Percentiles rank a stretch among this genome's conserved stretches.
Conservation (phyloP, 768 basidiomycete genomes). For the Melanogaster broomeanus region DNA sequence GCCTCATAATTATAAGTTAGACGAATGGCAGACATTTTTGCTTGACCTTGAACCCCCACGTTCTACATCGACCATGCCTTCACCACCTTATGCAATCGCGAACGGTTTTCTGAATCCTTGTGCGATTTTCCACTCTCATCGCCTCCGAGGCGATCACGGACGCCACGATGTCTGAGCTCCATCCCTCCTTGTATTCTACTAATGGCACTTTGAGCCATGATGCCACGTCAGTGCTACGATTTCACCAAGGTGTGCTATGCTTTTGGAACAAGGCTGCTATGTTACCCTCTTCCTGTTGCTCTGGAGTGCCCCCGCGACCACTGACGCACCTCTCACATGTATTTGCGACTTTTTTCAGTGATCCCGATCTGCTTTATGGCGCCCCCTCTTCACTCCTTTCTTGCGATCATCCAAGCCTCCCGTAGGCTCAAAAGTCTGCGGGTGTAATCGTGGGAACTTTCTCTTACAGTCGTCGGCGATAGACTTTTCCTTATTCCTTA, state of each 20-base stretch:
- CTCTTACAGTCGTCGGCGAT: too few species aligned
- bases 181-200: slow-evolving; percentile 26
- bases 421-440: background rate
- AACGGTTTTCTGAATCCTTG: background rate
- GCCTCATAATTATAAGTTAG: slow-evolving; percentile 7
- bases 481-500: background rate
- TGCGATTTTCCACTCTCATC: background rate
- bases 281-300: background rate
- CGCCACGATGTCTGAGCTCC: background rate
- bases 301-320: too few species aligned
- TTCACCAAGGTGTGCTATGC: background rate
- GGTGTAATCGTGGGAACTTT: background rate
- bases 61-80: slow-evolving; percentile 3
- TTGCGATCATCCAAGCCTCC: background rate
- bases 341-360: background rate
- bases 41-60: slow-evolving; percentile 13
- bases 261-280: background rate
- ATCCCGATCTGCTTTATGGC: too few species aligned
- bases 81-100: background rate
- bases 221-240: background rate
- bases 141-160: background rate
- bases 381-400: background rate
- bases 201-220: background rate
- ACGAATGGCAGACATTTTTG: background rate
- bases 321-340: too few species aligned